phyloP scores from a whole-genome alignment of 139 green algal genomes.

The Spirogloea muscicola region DNA sequence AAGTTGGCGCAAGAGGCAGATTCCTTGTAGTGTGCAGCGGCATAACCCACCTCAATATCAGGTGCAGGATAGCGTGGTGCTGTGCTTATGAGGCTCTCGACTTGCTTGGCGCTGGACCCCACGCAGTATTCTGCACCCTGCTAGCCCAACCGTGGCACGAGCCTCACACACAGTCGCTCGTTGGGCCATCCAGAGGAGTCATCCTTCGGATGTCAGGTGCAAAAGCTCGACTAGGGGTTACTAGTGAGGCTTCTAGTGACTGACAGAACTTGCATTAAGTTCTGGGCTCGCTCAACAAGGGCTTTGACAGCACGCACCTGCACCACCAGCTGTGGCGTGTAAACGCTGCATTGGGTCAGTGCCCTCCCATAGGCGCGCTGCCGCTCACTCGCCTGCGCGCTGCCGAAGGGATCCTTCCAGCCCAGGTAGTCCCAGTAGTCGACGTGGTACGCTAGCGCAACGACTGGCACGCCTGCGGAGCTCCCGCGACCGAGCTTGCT shows the following conservation, averaged over 20 bases:
- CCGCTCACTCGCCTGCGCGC: no score
- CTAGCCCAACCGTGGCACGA: no score
- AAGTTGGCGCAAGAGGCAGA: no score
- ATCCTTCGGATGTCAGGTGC: no score
- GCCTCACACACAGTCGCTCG: no score
- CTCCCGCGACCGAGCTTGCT: background rate
- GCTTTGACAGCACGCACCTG: background rate
- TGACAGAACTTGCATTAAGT: background rate
- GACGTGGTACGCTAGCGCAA: constrained; percentile 6
- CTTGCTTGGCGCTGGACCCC: background rate
- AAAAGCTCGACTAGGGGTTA: no score
- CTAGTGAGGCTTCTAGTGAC: no score
- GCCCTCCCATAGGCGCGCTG: background rate
- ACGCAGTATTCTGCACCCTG: no score
- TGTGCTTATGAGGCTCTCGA: background rate
- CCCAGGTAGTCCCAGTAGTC: constrained; percentile 18
- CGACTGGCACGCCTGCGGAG: constrained; percentile 2
- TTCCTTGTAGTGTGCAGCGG: no score
- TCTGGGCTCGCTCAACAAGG: background rate
- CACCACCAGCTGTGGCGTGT: constrained; percentile 12
- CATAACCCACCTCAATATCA: background rate
- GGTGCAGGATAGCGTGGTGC: background rate
- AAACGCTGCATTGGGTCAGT: background rate
- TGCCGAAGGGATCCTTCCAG: constrained; percentile 9
- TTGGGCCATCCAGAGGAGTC: no score